These are phyloP conservation scores for Leccinum aurantiacum DNA, from an alignment of 768 basidiomycete genomes.

Conservation along the genomic window DNA sequence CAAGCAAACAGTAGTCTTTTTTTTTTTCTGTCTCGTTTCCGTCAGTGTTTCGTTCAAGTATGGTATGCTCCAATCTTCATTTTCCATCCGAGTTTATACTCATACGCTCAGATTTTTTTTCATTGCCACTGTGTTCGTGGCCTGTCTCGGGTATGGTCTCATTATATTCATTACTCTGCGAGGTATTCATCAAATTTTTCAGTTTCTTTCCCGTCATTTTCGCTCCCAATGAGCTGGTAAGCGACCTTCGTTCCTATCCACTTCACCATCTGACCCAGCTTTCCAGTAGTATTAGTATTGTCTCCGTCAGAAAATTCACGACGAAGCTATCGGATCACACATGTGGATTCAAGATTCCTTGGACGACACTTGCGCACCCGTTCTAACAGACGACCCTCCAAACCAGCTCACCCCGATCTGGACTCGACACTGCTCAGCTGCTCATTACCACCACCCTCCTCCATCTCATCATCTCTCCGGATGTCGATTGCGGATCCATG, in stretches of 20 bases:
- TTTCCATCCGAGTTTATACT: background rate
- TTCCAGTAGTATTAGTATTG: slow-evolving; percentile 5
- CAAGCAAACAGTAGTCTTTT: background rate
- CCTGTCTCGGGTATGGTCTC: slow-evolving; percentile 7
- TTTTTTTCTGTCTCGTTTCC: slow-evolving; percentile 1
- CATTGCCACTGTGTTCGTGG: background rate
- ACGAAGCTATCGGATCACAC: slow-evolving; percentile 3
- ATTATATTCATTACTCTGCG: no score
- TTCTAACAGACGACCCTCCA: slow-evolving; percentile 14
- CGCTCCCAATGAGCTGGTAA: slow-evolving; percentile 2
- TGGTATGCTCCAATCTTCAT: background rate
- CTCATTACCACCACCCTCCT: background rate
- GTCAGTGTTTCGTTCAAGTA: background rate
- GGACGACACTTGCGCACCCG: slow-evolving; percentile 7
- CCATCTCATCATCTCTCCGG: slow-evolving; percentile 8
- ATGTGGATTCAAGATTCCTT: slow-evolving; percentile 15
- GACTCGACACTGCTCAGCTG: slow-evolving; percentile 8
- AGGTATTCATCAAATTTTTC: background rate
- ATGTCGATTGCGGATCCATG: background rate
- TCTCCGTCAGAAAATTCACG: slow-evolving; percentile 14
- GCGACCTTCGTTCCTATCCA: background rate
- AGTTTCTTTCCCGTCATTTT: slow-evolving; percentile 4
- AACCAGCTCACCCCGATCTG: slow-evolving; percentile 12
- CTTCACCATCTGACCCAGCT: background rate
- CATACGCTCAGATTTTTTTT: background rate